Evolutionary conservation across 2,329 filamentous ascomycete species (phyloP), one percentile per base, ranked within the genome.

Genomic region (Colletotrichum sp.): DNA sequence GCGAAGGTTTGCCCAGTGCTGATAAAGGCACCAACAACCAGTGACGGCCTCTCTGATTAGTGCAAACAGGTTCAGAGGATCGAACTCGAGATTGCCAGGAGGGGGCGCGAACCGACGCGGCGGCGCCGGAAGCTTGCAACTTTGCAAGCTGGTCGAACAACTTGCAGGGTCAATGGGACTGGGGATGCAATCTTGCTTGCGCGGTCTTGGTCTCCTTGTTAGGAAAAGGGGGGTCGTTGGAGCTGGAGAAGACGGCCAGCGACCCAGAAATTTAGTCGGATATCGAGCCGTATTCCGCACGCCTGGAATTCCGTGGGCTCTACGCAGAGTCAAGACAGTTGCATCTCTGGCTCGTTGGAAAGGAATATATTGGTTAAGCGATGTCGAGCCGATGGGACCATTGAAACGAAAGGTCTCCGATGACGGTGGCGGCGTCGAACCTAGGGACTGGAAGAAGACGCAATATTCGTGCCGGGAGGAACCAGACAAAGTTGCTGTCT

Each of bases 91-190:
- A 75, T 75, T 71, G 52, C 26, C 62, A 71, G 72, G 72, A 75
- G 72, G 67, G 72, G 72, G 52, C 62, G 55, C 72, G 72, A 75
- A 75, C 72, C 72, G 68, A 75, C 62, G 34, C 68, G 62, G 69
- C 72, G 72, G 72, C 68, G 72, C 72, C 62, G 68, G 68, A 71
- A 57, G 69, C 72, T 75, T 65, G 34, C 72, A 60, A 66, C 55
- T 59, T 57, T 64, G 59, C 72, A 60, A 71, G 65, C 66, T 57
- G 57, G 59, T 39, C 66, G 59, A 69, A 59, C 57, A 55, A 67
- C 59, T 69, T 55, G 49, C 67, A 71, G 49, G 62, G 68, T 49
- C 62, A 49, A 60, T 44, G 39, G 24, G 68, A 71, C 72, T 71
- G 60, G 72, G 72, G 62, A 71, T 66, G 34, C 52, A 71, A 75